Evolutionary conservation across 805 yeast genomes (phyloP), one percentile per base, ranked within the genome.

Genomic region (Saccharomycopsis fibuligera): DNA sequence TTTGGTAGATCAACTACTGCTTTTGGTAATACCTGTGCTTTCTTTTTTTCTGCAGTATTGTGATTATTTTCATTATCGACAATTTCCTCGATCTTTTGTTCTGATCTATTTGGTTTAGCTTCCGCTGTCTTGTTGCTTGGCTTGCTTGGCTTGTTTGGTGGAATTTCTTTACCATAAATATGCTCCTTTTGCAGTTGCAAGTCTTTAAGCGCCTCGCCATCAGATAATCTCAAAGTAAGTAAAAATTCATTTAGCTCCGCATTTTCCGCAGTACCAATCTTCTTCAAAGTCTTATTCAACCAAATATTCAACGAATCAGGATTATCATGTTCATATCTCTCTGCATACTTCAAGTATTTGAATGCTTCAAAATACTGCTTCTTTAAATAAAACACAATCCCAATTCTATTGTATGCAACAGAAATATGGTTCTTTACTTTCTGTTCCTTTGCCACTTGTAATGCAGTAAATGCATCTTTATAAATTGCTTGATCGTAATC

Each of bases 341-440:
- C 61, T 4, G 83, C 78, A 51, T 63, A 60, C 2, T 59, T 52
- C 45, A 80, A 65, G 50, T 69, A 68, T 17, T 56, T 59, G n/a
- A 66, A 57, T 0, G 86, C 76, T 21, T 59, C 58, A 4, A 52
- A 53, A 52, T 62, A 72, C 2, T 70, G 60, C 56, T 76, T 78
- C 48, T 64, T 61, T 35, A 68, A 66, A 59, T 68, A 79, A 49
- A 65, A 67, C n/a, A 67, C 63, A 48, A 79, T 62, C 4, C 78
- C 79, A 45, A 72, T 63, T 21, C 78, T 65, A 56, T 73, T 78
- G 56, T 74, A 68, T 30, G 77, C 72, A 17, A 67, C 57, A 1
- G 75, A 78, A 31, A 77, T 69, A 22, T 72, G 73, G 2, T 61
- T 61, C 44, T 78, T 60, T 48, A 69, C 74, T 0, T 78, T 78